phyloP scores from a whole-genome alignment of 257 asterid species.

The Misopates orontium region DNA sequence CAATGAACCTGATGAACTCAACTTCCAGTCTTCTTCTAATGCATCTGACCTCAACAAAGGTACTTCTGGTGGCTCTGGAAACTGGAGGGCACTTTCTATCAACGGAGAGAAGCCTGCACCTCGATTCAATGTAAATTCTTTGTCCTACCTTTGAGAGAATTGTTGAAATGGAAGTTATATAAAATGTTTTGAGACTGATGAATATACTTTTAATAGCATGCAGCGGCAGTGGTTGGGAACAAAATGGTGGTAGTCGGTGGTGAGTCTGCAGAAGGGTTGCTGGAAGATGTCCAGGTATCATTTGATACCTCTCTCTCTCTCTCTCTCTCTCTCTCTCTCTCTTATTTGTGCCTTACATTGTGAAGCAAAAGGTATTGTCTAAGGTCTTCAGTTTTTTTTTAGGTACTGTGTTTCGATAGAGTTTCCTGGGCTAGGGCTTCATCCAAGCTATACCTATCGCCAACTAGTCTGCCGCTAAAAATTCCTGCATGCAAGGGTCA shows the following conservation, averaged over 20 bases:
- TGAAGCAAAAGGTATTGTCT: slow-evolving; percentile 21
- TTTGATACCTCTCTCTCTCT: slow-evolving; percentile 9
- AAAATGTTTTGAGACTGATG: slow-evolving; percentile 18
- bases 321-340: background rate
- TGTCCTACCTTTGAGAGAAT: slow-evolving; percentile 22
- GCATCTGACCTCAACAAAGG: slow-evolving; percentile 70
- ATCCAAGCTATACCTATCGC: slow-evolving; percentile 88
- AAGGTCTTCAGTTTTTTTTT: slow-evolving; percentile 23
- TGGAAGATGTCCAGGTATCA: slow-evolving; percentile 91
- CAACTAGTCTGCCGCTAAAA: slow-evolving; percentile 81
- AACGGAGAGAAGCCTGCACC: slow-evolving; percentile 89
- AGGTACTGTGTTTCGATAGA: slow-evolving; percentile 86
- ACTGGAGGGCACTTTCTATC: slow-evolving; percentile 89
- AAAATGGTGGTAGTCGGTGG: slow-evolving; percentile 99
- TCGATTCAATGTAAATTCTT: slow-evolving; percentile 67
- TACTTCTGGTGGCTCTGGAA: slow-evolving; percentile 83
- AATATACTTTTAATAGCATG: slow-evolving; percentile 63
- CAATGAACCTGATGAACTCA: slow-evolving; percentile 58
- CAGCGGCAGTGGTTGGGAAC: slow-evolving; percentile 94
- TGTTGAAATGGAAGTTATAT: slow-evolving; percentile 19
- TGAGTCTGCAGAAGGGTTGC: slow-evolving; percentile 75
- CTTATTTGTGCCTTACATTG: slow-evolving; percentile 3
- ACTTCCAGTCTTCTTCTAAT: slow-evolving; percentile 55
- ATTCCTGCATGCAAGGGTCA: slow-evolving; percentile 99
- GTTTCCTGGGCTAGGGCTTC: slow-evolving; percentile 84